Percentiles rank a stretch among this genome's conserved stretches.
phyloP scores from a whole-genome alignment of 495 filamentous ascomycete species.

The Evansstolkia leycettana region DNA sequence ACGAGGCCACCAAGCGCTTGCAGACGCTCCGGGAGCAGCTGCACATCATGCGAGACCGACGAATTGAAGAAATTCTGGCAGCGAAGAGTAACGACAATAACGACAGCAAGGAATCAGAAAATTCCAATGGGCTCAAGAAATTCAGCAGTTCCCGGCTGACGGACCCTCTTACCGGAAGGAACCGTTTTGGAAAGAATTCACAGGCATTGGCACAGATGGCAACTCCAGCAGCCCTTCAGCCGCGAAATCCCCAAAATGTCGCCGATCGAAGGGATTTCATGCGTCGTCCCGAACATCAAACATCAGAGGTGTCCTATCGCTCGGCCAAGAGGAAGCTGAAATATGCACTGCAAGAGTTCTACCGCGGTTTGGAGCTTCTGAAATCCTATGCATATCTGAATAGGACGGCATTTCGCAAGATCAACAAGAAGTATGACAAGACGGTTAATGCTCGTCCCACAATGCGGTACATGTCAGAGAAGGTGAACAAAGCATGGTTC shows the following conservation, averaged over 20 bases:
- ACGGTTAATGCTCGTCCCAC: conserved; percentile 63
- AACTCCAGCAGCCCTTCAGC: conserved; percentile 27
- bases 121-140: conserved; percentile 11
- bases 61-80: conserved; percentile 53
- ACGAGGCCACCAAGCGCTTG: conserved; percentile 63
- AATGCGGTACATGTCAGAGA: conserved; percentile 79
- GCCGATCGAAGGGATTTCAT: conserved; percentile 48
- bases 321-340: conserved; percentile 86
- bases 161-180: conserved; percentile 16
- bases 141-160: conserved; percentile 15
- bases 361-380: conserved; percentile 78
- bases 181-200: conserved; percentile 43
- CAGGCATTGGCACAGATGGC: conserved; percentile 40
- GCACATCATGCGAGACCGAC: conserved; percentile 74
- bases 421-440: conserved; percentile 99
- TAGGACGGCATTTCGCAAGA: conserved; percentile 85
- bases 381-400: conserved; percentile 87
- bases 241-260: conserved; percentile 17
- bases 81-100: conserved; percentile 19
- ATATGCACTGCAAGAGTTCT: conserved; percentile 79
- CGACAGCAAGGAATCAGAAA: conserved; percentile 7
- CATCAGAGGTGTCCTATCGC: conserved; percentile 59
- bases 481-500: conserved; percentile 82
- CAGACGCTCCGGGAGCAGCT: conserved; percentile 61
- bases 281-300: conserved; percentile 35